Base-by-base conservation (phyloP, 2,329 filamentous ascomycete genomes). In the Penicillium sp. region DNA sequence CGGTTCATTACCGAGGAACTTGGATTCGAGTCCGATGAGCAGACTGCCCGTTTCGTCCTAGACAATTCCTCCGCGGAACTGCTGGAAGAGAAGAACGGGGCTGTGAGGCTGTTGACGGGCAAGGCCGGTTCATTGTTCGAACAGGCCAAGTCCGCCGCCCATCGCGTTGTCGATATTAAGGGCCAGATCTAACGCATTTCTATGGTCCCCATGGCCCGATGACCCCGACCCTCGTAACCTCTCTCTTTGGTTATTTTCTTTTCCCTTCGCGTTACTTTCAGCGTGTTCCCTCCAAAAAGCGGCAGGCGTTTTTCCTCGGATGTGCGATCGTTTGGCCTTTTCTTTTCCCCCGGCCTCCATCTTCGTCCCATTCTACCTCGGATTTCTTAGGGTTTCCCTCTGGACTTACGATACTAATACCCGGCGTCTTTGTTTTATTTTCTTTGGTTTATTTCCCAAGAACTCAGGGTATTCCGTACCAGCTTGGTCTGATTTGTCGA, bases 1-100 rank as follows among this genome's bases (percentile, higher is more conserved):
- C 88, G 90, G 62, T 97, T 96, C 77, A 84, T 99, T 67, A 96
- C 92, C 55, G 91, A 97, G 75, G 93, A 97, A 76, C 88, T 99
- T 67, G 92, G 90, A 47, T 99, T 99, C 73, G 92, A 96, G 74
- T 92, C 89, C 55, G 92, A 96, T 76, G 84, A 88, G 69, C 90
- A 95, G 77, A 92, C 92, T 59, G 89, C 89, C 57, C 89, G 94
- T 71, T 99, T 97, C 75, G 85, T 99, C 69, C 86, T 90, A 67
- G 88, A 95, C 61, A 80, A 94, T 67, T 83, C 87, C 63, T 89
- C 88, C 48, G 84, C 90, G 72, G 78, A 88, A 36, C 79, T 95
- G 36, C 83, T 97, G 61, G 83, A 92, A 73, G 88, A 94, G 71
- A 87, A 86, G 60, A 81, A 87, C 60, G 87, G 89, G 59, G 83